phyloP scores from a whole-genome alignment of 2,329 filamentous ascomycete genomes.

The Periglandula ipomoeae region DNA sequence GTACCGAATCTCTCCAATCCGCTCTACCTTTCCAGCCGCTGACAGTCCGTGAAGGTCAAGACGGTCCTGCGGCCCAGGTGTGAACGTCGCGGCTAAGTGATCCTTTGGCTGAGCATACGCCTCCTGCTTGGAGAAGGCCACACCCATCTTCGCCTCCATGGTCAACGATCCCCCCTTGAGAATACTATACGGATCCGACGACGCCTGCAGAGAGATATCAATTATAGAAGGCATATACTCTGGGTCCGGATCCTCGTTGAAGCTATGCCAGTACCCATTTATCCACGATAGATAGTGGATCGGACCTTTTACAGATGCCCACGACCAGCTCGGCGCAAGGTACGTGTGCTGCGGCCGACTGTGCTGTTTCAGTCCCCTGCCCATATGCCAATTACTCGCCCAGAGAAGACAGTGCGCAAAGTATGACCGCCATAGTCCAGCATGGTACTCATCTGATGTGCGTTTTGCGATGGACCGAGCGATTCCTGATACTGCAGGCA shows the following conservation, averaged over 20 bases:
- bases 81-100: neutral
- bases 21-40: neutral
- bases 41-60: neutral
- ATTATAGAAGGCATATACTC: neutral
- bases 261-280: slow-evolving; percentile 4
- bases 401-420: slow-evolving; percentile 1
- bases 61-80: neutral
- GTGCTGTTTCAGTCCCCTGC: slow-evolving; percentile 1
- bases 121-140: slow-evolving; percentile 1
- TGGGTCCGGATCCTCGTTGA: neutral
- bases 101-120: slow-evolving; percentile 1
- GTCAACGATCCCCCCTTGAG: neutral
- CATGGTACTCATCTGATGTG: slow-evolving; percentile 1
- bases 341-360: neutral
- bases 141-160: neutral
- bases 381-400: slow-evolving; percentile 2
- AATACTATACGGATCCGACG: neutral
- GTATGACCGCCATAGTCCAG: slow-evolving; percentile 2
- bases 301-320: slow-evolving; percentile 1
- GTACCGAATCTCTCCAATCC: neutral
- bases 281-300: slow-evolving; percentile 1
- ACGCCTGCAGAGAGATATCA: neutral
- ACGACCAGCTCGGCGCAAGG: slow-evolving; percentile 1
- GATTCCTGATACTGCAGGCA: slow-evolving; percentile 1
- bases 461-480: neutral